Evolutionary conservation across 2,329 filamentous ascomycete species (phyloP), one percentile per base, ranked within the genome.

Genomic region (Fusarium paranaense): DNA sequence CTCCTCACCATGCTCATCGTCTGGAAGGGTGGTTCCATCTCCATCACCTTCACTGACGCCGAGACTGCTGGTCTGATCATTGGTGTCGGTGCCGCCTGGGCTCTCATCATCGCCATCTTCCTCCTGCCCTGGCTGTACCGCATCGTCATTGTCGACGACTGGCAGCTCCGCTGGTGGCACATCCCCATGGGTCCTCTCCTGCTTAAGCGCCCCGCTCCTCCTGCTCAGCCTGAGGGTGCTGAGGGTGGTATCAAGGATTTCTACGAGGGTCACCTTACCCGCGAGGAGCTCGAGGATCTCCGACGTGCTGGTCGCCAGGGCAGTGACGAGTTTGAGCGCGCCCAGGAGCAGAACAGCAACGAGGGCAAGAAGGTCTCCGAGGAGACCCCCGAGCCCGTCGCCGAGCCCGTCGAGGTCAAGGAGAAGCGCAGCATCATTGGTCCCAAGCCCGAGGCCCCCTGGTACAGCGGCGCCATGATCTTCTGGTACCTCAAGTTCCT

Each of bases 171-270:
- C 67, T 83, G 86, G 82, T 91, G 84, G 80, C 84, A 91, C 72
- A 83, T 91, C 64, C 72, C 84, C 69, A 77, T 85, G 30, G 90
- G 90, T 0, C 89, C 88, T 22, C 80, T 90, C 0, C 84, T 91
- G 2, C 85, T 89, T 38, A 80, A 79, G 25, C 85, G 86, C 9
- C 81, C 81, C 2, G 78, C 82, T 1, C 81, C 83, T 0, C 83
- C 85, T 5, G 78, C 83, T 72, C 93, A 95, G 85, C 92, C 90
- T 20, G 89, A 94, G 83, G 92, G 92, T 9, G 82, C 90, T 9
- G 92, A 92, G 4, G 82, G 82, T 59, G 83, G 80, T 9, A 82
- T 90, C 40, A 83, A 85, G 64, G 83, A 90, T 77, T 90, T 88
- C 78, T 91, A 91, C 79, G 84, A 82, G 58, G 89, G 89, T 2